A percentile compares a stretch with the other conserved stretches of the same genome.
These are phyloP conservation scores for Miscanthus sacchariflorus DNA, from an alignment of 202 grass and related monocot genomes.

Conservation along the genomic window DNA sequence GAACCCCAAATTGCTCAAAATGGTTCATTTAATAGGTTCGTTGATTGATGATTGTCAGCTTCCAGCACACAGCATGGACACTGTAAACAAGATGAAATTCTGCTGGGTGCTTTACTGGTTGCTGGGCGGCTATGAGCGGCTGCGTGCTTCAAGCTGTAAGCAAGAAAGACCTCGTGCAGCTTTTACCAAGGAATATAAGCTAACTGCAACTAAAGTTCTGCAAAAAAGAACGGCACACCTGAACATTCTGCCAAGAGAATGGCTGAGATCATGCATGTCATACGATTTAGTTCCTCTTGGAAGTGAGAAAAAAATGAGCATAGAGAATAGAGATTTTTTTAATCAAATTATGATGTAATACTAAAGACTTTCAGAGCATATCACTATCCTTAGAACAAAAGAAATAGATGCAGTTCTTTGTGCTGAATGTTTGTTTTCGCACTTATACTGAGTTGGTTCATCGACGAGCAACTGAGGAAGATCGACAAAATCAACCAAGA, in stretches of 20 bases:
- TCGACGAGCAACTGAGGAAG: not conserved
- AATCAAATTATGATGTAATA: not conserved
- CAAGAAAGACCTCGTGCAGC: not conserved
- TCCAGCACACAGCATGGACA: not conserved
- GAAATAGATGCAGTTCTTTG: not conserved
- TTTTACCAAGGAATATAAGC: not conserved
- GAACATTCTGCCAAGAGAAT: not conserved
- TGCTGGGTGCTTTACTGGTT: not conserved
- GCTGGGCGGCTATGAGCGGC: not conserved
- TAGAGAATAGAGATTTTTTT: not conserved
- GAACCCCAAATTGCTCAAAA: constrained; percentile 28
- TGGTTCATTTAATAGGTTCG: not conserved
- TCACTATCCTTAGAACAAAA: not conserved
- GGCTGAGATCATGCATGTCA: too few relatives aligned
- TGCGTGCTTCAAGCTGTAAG: not conserved
- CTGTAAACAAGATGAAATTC: not conserved
- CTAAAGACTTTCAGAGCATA: too few relatives aligned
- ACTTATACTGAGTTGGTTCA: not conserved
- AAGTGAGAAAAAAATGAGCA: not conserved
- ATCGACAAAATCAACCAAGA: not conserved
- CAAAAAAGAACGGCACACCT: not conserved
- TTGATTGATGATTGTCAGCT: not conserved
- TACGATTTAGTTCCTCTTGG: too few relatives aligned
- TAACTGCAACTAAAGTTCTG: not conserved
- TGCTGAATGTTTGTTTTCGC: not conserved